phyloP scores from a whole-genome alignment of 371 early-diverging fungal genomes.

The Mucor piriformis region DNA sequence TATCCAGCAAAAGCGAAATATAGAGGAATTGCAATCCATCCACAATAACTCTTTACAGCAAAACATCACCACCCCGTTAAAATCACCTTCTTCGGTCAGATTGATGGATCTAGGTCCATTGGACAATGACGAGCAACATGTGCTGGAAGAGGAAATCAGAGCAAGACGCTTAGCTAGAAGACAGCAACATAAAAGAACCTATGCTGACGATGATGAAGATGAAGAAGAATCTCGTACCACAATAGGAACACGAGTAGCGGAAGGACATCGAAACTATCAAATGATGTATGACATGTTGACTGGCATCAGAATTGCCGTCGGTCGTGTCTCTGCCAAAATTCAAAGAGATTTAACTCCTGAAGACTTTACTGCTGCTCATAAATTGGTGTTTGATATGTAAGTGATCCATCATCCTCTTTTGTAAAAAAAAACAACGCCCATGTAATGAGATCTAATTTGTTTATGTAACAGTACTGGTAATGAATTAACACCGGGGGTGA shows the following conservation, averaged over 20 bases:
- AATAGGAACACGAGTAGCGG: conserved; percentile 68
- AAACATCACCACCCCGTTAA: not conserved
- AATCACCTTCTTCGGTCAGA: conserved; percentile 10
- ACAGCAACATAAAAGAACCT: conserved; percentile 2
- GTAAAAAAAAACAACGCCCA: not conserved
- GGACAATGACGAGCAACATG: conserved; percentile 34
- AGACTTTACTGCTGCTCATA: conserved; percentile 89
- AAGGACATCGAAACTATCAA: conserved; percentile 73
- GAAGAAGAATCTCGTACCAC: conserved; percentile 54
- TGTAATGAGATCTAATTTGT: too few species aligned
- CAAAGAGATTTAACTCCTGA: conserved; percentile 67
- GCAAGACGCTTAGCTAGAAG: conserved; percentile 36
- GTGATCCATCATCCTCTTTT: too few species aligned
- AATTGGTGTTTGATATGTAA: conserved; percentile 91
- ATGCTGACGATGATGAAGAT: conserved; percentile 33
- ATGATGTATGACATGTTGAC: conserved; percentile 98
- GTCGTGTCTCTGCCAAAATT: conserved; percentile 84
- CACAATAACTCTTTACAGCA: not conserved
- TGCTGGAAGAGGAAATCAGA: conserved; percentile 36
- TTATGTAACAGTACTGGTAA: conserved; percentile 72
- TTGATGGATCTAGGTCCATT: conserved; percentile 31
- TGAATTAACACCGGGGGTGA: conserved; percentile 91
- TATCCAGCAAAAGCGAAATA: not conserved
- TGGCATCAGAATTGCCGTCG: conserved; percentile 78
- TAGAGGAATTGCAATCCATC: not conserved